phyloP scores from a whole-genome alignment of 192 early-diverging fungal genomes.

The Entomortierella chlamydospora region DNA sequence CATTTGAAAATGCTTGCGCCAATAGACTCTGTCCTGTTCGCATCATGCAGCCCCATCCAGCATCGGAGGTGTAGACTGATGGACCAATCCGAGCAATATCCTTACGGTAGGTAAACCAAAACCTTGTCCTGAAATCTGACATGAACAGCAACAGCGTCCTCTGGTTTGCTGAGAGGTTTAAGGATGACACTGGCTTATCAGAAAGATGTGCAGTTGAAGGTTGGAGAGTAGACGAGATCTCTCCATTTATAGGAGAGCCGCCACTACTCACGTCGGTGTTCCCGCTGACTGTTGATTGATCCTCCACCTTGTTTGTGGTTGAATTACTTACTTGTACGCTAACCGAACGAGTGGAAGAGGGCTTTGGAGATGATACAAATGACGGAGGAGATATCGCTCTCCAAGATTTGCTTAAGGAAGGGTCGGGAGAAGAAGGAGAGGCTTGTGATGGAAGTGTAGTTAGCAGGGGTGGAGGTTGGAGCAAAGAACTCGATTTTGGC shows the following conservation, averaged over 20 bases:
- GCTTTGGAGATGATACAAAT: background rate
- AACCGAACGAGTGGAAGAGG: background rate
- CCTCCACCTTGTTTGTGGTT: background rate
- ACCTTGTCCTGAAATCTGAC: conserved; percentile 51
- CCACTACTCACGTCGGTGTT: too few relatives aligned
- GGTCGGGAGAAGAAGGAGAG: conserved; percentile 15
- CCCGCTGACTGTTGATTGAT: background rate
- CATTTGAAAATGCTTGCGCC: conserved; percentile 52
- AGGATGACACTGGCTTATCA: background rate
- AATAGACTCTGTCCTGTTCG: conserved; percentile 59
- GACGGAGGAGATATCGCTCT: conserved; percentile 10
- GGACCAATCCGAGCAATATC: conserved; percentile 56
- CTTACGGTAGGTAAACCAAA: conserved; percentile 60
- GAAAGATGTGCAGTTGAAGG: too few relatives aligned
- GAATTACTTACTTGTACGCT: background rate
- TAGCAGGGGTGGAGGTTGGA: background rate
- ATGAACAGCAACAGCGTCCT: conserved; percentile 37
- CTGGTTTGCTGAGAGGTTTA: conserved; percentile 17
- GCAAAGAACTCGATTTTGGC: background rate
- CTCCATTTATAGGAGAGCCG: too few relatives aligned
- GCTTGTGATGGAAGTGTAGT: conserved; percentile 1
- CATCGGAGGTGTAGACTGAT: conserved; percentile 53
- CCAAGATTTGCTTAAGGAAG: conserved; percentile 13
- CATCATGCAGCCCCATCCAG: conserved; percentile 62
- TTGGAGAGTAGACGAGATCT: too few relatives aligned